Evolutionary conservation across 169 alveolate species (phyloP), one percentile per base, ranked within the genome.

Genomic region (Plasmodium vinckei): DNA sequence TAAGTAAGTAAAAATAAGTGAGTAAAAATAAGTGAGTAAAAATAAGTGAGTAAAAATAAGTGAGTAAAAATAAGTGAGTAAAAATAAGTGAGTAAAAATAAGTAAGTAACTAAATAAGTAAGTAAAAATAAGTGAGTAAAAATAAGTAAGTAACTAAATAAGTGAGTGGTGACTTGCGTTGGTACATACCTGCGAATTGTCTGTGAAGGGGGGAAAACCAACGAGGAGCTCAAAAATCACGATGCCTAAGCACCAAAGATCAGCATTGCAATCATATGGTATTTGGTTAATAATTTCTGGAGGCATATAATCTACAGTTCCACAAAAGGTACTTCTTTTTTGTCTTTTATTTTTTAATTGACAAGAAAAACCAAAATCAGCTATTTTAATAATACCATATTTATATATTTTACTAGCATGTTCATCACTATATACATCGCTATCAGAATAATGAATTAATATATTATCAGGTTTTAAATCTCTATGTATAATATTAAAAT

Each of bases 281-380:
- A 95, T 92, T 51, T 94, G 93, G 23, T 93, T 87, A 3, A 96
- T 94, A 89, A 97, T 96, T 72, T 97, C 99, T 17, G 99, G 99
- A 10, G 99, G 97, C 51, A 97, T 89, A 92, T 97, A 97, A 60
- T 97, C 99, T 15, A 95, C 91, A 1, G 99, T 97, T 13, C 99
- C 99, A 72, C 99, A 97, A 44, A 97, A 89, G 51, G 99, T 97
- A 39, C 94, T 75, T 70, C 99, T 94, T 72, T 93, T 96, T 72
- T 94, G 95, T 47, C 95, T 91, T 17, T 96, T 96, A 65, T 96
- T 92, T 89, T 95, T 96, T 17, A 95, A 59, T 46, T 92, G 94
- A 2, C 94, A 94, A 60, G 97, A 89, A 97, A 98, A 97, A 1
- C 99, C 99, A 90, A 97, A 97, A 88, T 97, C 99, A 9, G 98